Conservation (phyloP, 306 rosid genomes). For the Prunus persica region DNA sequence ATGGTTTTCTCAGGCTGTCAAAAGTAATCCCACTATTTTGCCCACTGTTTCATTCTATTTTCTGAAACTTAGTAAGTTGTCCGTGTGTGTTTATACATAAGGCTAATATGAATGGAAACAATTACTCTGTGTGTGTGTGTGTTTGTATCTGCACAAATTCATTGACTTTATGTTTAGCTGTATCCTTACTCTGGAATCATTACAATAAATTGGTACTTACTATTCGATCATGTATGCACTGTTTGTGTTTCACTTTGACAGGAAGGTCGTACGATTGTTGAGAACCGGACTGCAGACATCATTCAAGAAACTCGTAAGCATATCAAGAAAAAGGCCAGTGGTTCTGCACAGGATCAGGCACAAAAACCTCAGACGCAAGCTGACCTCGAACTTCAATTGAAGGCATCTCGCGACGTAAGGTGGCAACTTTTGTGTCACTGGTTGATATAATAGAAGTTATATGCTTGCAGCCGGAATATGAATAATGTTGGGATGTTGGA, state of each 20-base stretch:
- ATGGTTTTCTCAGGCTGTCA: not conserved
- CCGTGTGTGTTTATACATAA: not conserved
- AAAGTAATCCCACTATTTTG: not conserved
- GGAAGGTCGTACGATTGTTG: constrained; percentile 81
- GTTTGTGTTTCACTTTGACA: constrained; percentile 26
- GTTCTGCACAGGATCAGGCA: constrained; percentile 40
- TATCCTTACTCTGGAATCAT: not conserved
- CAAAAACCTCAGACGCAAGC: constrained; percentile 54
- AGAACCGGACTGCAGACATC: constrained; percentile 76
- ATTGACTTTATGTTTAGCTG: not conserved
- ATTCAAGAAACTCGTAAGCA: constrained; percentile 95
- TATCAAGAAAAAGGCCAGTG: constrained; percentile 64
- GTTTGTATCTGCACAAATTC: not conserved
- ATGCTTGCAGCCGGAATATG: constrained; percentile 5
- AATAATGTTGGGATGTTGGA: not conserved
- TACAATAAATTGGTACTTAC: not conserved
- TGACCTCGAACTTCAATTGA: constrained; percentile 87
- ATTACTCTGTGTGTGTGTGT: not conserved
- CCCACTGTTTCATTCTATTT: not conserved
- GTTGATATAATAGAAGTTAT: constrained; percentile 41
- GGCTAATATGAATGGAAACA: not conserved
- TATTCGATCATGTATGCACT: constrained; percentile 18
- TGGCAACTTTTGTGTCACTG: constrained; percentile 79
- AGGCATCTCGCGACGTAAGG: constrained; percentile 99
- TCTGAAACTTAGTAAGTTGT: not conserved